Base-by-base conservation (phyloP, 2,329 filamentous ascomycete genomes). In the Trichoderma brevicompactum region DNA sequence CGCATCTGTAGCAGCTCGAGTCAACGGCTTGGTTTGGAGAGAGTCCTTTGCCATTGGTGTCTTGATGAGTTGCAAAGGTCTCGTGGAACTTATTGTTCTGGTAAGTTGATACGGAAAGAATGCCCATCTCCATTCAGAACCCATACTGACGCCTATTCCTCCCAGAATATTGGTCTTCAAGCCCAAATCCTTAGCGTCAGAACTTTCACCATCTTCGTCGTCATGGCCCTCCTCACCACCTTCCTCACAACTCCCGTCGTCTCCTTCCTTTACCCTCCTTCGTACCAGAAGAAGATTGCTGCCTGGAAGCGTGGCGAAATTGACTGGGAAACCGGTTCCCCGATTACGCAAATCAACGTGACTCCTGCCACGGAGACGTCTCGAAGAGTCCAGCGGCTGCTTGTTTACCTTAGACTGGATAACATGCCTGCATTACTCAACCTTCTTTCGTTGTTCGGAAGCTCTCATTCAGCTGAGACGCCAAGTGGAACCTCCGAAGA, bases 11-110 rank as follows among this genome's bases (percentile, higher is more conserved):
- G 92, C 94, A 7, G 93, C 94, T 0, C 86, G 87, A 41, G 73
- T 87, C 3, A 92, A 87, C 71, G 92, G 90, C 32, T 81, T 97
- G 58, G 84, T 96, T 1, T 98, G 94, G 94, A 86, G 94, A 66
- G 94, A 98, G 76, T 94, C 91, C 65, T 86, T 96, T 38, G 87
- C 92, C 1, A 95, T 98, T 70, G 94, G 94, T 13, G 87, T 89
- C 15, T 79, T 97, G 72, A 98, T 98, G 94, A 96, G 92, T 78
- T 98, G 94, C 78, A 98, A 98, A 77, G 94, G 94, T 72, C 82
- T 98, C 9, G 94, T 97, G 0, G 94, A 97, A 76, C 81, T 98
- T 60, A 97, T 98, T 75, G 94, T 97, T n/a, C 77, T 96, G 76
- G 92, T 94, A 82, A 79, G 87, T 70, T 23, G 28, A 19, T 36